phyloP scores from a whole-genome alignment of 768 basidiomycete genomes.

The Macrolepiota fuliginosa region DNA sequence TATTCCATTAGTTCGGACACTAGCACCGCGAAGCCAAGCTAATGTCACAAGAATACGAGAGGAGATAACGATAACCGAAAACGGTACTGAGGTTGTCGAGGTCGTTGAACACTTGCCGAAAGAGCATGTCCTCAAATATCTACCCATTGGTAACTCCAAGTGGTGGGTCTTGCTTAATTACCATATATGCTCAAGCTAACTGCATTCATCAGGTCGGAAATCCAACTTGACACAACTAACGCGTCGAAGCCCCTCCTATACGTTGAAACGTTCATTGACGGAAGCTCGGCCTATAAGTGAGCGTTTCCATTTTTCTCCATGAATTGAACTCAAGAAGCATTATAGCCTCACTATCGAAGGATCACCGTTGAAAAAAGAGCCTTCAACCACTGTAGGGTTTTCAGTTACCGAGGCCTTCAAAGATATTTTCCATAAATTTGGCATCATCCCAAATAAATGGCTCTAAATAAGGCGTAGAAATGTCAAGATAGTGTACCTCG shows the following conservation, averaged over 20 bases:
- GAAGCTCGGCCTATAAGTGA: conserved; percentile 50
- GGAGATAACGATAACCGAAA: conserved; percentile 24
- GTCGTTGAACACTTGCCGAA: conserved; percentile 40
- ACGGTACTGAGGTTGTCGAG: conserved; percentile 21
- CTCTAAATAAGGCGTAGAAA: conserved; percentile 33
- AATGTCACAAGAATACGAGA: conserved; percentile 34
- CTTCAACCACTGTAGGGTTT: conserved; percentile 43
- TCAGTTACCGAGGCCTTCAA: conserved; percentile 48
- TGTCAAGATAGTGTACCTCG: background rate
- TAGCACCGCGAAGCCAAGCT: conserved; percentile 42
- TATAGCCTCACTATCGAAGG: conserved; percentile 48
- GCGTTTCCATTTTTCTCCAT: conserved; percentile 16
- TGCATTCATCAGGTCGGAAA: conserved; percentile 45
- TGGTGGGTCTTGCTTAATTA: conserved; percentile 38
- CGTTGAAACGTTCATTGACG: conserved; percentile 62
- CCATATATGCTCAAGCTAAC: background rate
- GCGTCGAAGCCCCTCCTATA: conserved; percentile 46
- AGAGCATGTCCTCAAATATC: conserved; percentile 56
- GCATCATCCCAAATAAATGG: conserved; percentile 54
- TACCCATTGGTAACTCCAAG: conserved; percentile 65
- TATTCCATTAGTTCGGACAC: conserved; percentile 56
- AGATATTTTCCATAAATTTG: conserved; percentile 54
- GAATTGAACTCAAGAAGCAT: background rate
- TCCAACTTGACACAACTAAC: conserved; percentile 69
- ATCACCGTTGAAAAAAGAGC: conserved; percentile 39